Conservation (phyloP, 2,329 filamentous ascomycete genomes). For the Colletotrichum abscissum region DNA sequence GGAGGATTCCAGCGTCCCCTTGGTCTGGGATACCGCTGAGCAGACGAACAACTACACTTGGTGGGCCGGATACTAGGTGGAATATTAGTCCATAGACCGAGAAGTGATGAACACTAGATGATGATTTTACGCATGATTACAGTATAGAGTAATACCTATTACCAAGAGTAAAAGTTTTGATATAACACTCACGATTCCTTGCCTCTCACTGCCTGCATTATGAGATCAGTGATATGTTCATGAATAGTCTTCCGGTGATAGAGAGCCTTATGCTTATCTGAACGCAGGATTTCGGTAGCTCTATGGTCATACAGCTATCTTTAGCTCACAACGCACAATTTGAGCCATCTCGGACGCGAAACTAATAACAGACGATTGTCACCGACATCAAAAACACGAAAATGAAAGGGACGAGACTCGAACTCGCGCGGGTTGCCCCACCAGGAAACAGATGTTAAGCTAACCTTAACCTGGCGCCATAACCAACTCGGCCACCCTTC, state of each 20-base stretch:
- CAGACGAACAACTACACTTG: conserved; percentile 34
- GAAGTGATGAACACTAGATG: not conserved
- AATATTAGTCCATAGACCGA: not conserved
- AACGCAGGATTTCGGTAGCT: no score
- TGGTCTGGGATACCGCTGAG: conserved; percentile 33
- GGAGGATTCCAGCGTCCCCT: conserved; percentile 23
- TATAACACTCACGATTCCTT: no score
- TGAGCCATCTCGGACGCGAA: no score
- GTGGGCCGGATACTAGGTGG: conserved; percentile 30
- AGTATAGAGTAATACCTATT: conserved; percentile 12
- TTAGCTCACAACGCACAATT: no score
- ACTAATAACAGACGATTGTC: no score
- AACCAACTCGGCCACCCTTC: conserved; percentile 36
- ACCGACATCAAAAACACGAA: not conserved
- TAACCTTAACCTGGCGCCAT: conserved; percentile 36
- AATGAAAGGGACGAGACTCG: conserved; percentile 36
- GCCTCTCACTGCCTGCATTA: no score
- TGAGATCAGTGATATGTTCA: no score
- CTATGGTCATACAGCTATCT: no score
- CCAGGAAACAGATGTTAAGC: conserved; percentile 35
- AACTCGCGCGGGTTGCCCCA: conserved; percentile 36
- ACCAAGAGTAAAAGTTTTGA: not conserved
- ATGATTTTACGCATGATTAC: conserved; percentile 4
- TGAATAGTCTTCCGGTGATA: no score
- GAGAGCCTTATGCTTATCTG: no score